Conservation (phyloP, 2,329 filamentous ascomycete species). For the Scedosporium boydii region DNA sequence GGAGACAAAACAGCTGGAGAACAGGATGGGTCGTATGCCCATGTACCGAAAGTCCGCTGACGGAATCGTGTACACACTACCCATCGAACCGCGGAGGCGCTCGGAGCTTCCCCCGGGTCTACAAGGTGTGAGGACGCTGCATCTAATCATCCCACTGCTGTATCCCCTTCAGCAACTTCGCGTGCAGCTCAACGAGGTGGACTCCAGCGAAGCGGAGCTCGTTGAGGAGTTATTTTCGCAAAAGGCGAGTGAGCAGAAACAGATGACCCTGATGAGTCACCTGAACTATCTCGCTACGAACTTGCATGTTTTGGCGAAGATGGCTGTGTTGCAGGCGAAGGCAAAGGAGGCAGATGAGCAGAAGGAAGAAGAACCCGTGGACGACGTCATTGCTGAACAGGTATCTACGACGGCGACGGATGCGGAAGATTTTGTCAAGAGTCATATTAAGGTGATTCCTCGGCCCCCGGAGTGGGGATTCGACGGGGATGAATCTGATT, state of each 20-base stretch:
- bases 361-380: constrained; percentile 3
- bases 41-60: constrained; percentile 61
- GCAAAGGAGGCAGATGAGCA: constrained; percentile 10
- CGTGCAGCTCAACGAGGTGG: constrained; percentile 55
- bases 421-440: constrained; percentile 33
- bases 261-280: constrained; percentile 60
- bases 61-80: constrained; percentile 60
- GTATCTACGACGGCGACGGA: constrained; percentile 6
- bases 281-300: constrained; percentile 68
- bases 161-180: constrained; percentile 64
- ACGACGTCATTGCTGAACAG: not conserved
- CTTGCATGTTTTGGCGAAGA: constrained; percentile 54
- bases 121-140: constrained; percentile 52
- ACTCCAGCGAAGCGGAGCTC: constrained; percentile 47
- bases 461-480: constrained; percentile 67
- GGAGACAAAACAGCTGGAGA: constrained; percentile 64
- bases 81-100: constrained; percentile 55
- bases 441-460: constrained; percentile 62
- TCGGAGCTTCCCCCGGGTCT: constrained; percentile 51
- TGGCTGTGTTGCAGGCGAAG: constrained; percentile 12
- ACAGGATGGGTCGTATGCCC: constrained; percentile 59
- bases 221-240: constrained; percentile 57
- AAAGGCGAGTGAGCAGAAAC: constrained; percentile 44
- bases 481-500: constrained; percentile 30
- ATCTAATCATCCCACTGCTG: constrained; percentile 58